Evolutionary conservation across 192 early-diverging fungal species (phyloP), one percentile per base, ranked within the genome.

Genomic region (Lobosporangium transversale): DNA sequence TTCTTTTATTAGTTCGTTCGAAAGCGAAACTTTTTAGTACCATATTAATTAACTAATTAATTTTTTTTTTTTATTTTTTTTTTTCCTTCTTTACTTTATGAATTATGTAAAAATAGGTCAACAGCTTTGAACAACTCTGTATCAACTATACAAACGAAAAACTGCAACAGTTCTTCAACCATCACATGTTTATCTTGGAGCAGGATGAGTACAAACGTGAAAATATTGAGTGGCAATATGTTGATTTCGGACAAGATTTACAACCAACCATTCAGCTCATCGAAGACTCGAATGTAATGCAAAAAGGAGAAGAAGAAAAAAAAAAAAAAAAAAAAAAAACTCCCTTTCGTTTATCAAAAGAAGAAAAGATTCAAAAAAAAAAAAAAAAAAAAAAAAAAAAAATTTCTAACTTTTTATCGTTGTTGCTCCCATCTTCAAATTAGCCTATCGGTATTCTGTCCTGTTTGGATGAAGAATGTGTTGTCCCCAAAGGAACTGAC

Each of bases 81-180:
- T 11, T 40, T 15, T 7, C 15, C 37, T 40, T 11, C 7, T 21
- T 10, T 10, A 21, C 18, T 21, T 21, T 15, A 50, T 50, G 1
- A 6, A 50, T 21, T 30, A 29, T 52, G 0, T 10, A 29, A 30
- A 18, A 21, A 62, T 53, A 89, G 92, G 87, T 88, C 57, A 99
- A 99, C 84, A 94, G 93, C 74, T 99, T 98, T 84, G 97, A 99
- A 78, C 97, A 99, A 79, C 85, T 99, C 32, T 97, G 95, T 82
- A 99, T 99, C 89, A 99, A 99, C 83, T 99, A 99, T 76, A 97
- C 96, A 37, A 99, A 99, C 79, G 97, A 99, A 81, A 91, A 91
- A 58, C 88, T 99, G 20, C 97, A 99, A 80, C 97, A 99, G 79
- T 97, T 99, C 83, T 99, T 99, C 85, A 99, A 98, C 84, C 96